Percentiles rank a stretch among this genome's conserved stretches.
Conservation (phyloP, 2,329 filamentous ascomycete species). For the Beauveria pseudobassiana region DNA sequence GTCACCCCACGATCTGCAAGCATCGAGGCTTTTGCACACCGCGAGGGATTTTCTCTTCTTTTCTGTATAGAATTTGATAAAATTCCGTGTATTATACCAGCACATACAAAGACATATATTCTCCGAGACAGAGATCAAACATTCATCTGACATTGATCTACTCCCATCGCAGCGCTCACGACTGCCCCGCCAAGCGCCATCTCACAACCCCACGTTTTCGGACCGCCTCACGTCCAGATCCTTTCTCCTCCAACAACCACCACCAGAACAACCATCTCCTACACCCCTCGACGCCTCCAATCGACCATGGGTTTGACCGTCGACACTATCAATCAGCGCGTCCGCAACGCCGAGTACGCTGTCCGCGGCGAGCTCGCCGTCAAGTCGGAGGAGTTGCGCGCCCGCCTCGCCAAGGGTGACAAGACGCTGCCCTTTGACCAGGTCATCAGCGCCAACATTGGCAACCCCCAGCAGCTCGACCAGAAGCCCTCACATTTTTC, state of each 20-base stretch:
- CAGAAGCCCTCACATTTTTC: conserved; percentile 99
- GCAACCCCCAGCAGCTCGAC: conserved; percentile 97
- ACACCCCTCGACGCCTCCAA: conserved; percentile 7
- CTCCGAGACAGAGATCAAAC: neutral
- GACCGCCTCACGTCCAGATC: neutral
- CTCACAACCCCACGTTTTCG: conserved; percentile 10
- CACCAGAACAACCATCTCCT: neutral
- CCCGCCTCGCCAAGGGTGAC: conserved; percentile 55
- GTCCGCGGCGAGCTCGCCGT: conserved; percentile 93
- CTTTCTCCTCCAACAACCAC: neutral
- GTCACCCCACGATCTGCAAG: neutral
- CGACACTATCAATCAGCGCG: conserved; percentile 87
- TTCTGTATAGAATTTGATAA: neutral
- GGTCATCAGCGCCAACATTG: conserved; percentile 96
- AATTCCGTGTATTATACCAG: neutral
- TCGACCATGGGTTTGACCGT: conserved; percentile 52
- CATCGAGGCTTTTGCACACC: neutral
- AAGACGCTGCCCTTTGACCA: conserved; percentile 70
- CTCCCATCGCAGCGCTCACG: neutral
- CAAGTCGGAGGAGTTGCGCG: conserved; percentile 85
- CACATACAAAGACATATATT: neutral
- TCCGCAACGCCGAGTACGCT: conserved; percentile 86
- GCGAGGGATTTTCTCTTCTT: neutral
- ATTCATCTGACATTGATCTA: neutral
- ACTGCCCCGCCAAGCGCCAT: conserved; percentile 7